Evolutionary conservation across 495 filamentous ascomycete genomes (phyloP).

Genomic region (Aspergillus hancockii): DNA sequence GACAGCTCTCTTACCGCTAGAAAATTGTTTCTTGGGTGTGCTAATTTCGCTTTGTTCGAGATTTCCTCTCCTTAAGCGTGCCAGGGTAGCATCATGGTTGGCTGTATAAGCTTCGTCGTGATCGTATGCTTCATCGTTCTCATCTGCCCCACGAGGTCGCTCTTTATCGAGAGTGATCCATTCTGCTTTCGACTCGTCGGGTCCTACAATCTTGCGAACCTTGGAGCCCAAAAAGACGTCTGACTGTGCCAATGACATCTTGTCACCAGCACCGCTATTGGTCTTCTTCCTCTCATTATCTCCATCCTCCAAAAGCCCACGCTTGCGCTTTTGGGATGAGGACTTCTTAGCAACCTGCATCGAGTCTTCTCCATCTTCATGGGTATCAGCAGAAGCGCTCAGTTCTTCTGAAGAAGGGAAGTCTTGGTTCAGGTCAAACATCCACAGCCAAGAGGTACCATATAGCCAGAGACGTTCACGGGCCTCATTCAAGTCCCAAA

Average conservation of each 20-base stretch:
- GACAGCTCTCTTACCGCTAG: constrained; percentile 18
- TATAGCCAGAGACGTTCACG: constrained; percentile 81
- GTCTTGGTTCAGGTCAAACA: constrained; percentile 82
- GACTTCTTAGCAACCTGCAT: constrained; percentile 24
- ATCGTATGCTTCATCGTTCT: constrained; percentile 45
- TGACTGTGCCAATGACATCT: constrained; percentile 57
- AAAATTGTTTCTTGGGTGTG: constrained; percentile 30
- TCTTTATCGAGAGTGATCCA: constrained; percentile 49
- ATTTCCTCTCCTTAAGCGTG: constrained; percentile 35
- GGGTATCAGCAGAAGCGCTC: constrained; percentile 20
- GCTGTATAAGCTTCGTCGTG: constrained; percentile 37
- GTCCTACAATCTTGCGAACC: constrained; percentile 51
- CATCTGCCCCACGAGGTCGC: constrained; percentile 43
- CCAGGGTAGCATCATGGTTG: constrained; percentile 33
- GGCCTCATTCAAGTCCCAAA: constrained; percentile 71
- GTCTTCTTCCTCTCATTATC: constrained; percentile 39
- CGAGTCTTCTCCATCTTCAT: constrained; percentile 26
- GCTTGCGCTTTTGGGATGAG: constrained; percentile 43
- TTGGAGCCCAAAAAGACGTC: constrained; percentile 59
- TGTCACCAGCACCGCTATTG: constrained; percentile 60
- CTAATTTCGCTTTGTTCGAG: constrained; percentile 12
- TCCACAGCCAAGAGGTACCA: constrained; percentile 82
- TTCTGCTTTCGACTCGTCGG: constrained; percentile 40
- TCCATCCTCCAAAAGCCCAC: constrained; percentile 37
- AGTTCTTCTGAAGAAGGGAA: constrained; percentile 49